Percentiles rank a stretch among this genome's conserved stretches.
Evolutionary conservation across 2,329 filamentous ascomycete genomes (phyloP).

Genomic region (Phyllosticta capitalensis): DNA sequence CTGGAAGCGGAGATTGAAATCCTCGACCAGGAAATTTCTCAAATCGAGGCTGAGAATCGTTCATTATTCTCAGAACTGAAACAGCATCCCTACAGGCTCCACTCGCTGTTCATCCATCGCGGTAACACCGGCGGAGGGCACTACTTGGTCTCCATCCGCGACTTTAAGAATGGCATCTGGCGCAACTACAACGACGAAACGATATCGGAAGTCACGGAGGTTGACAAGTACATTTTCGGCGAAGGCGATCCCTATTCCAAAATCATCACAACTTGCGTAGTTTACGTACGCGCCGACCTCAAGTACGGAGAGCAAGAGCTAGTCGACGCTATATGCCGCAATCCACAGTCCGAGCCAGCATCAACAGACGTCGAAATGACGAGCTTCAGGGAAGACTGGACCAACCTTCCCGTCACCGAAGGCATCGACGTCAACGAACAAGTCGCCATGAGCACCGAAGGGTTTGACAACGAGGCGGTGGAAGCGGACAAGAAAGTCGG

Average conservation of each 20-base stretch:
- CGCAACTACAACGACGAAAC: conserved; percentile 87
- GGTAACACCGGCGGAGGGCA: conserved; percentile 60
- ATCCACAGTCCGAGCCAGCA: neutral
- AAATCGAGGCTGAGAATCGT: conserved; percentile 40
- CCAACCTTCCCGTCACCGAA: neutral
- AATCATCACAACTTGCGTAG: conserved; percentile 8
- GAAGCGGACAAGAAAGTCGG: neutral
- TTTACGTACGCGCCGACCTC: conserved; percentile 9
- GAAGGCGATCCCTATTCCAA: conserved; percentile 4
- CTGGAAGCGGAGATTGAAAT: conserved; percentile 2
- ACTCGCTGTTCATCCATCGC: conserved; percentile 88
- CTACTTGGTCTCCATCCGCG: conserved; percentile 95
- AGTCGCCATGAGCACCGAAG: neutral
- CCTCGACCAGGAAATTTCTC: conserved; percentile 30
- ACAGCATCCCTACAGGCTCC: conserved; percentile 66
- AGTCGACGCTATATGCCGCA: conserved; percentile 5
- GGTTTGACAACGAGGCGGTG: neutral
- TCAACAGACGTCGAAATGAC: conserved; percentile 3
- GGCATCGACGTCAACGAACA: neutral
- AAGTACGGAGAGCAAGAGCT: conserved; percentile 1
- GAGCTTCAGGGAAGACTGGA: conserved; percentile 2
- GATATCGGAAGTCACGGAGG: conserved; percentile 52
- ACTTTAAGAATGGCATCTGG: conserved; percentile 75
- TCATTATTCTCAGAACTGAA: conserved; percentile 55
- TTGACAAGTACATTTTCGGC: conserved; percentile 9